A percentile compares a stretch with the other conserved stretches of the same genome.
phyloP scores from a whole-genome alignment of 1,284 basidiomycete species.

The Microbotryum lychnidis-dioicae region DNA sequence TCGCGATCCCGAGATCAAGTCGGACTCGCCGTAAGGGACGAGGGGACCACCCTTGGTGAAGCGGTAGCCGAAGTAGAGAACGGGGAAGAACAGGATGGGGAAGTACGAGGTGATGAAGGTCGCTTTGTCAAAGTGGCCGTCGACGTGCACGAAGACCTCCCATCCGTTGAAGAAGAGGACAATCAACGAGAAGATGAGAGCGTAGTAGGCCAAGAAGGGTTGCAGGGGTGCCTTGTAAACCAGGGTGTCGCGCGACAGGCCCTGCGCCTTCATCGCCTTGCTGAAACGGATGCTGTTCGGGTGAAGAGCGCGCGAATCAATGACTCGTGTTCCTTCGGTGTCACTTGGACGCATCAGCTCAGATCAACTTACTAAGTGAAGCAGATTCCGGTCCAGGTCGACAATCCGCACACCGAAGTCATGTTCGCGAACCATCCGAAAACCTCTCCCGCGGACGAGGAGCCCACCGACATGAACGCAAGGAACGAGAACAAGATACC shows the following conservation, averaged over 20 bases:
- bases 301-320: too few relatives aligned
- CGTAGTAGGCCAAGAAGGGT: constrained; percentile 24
- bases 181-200: constrained; percentile 15
- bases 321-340: constrained; percentile 51
- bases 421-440: constrained; percentile 24
- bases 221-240: constrained; percentile 14
- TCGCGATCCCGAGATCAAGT: constrained; percentile 48
- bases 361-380: not conserved
- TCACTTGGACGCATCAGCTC: not conserved
- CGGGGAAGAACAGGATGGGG: constrained; percentile 62
- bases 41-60: constrained; percentile 43
- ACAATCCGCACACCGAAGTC: constrained; percentile 44
- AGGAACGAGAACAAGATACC: constrained; percentile 62
- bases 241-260: constrained; percentile 10
- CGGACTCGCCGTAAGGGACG: constrained; percentile 57
- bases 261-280: constrained; percentile 48
- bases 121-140: constrained; percentile 51
- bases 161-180: constrained; percentile 32
- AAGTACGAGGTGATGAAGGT: constrained; percentile 56
- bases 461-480: constrained; percentile 51
- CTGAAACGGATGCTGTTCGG: constrained; percentile 52
- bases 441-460: constrained; percentile 14
- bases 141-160: constrained; percentile 33
- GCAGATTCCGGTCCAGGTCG: constrained; percentile 51
- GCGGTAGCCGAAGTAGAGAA: constrained; percentile 55